phyloP scores from a whole-genome alignment of 352 stramenopile species.

The Globisporangium barbulae region DNA sequence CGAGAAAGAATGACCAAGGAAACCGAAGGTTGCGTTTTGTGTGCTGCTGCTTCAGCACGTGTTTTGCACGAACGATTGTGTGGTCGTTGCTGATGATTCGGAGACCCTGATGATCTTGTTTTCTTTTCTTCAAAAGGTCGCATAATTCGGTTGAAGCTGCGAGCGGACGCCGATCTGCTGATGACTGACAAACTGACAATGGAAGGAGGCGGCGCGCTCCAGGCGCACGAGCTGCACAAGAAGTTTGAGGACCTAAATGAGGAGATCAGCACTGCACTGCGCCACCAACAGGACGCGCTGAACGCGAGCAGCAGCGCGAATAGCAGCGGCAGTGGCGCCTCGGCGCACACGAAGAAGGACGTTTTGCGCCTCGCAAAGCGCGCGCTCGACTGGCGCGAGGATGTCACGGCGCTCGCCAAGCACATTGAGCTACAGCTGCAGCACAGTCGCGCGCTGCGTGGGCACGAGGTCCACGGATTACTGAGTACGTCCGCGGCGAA shows the following conservation, averaged over 20 bases:
- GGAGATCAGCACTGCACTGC: slow-evolving; percentile 51
- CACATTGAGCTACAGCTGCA: slow-evolving; percentile 75
- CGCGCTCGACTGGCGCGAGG: slow-evolving; percentile 65
- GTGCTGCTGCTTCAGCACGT: not conserved
- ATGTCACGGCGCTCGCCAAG: slow-evolving; percentile 65
- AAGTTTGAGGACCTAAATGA: slow-evolving; percentile 77
- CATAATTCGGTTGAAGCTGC: slow-evolving; percentile 5
- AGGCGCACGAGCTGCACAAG: slow-evolving; percentile 64
- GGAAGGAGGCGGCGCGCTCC: slow-evolving; percentile 37
- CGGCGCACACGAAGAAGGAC: slow-evolving; percentile 30
- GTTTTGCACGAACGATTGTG: not conserved
- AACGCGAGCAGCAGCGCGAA: slow-evolving; percentile 9
- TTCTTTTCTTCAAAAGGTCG: not conserved
- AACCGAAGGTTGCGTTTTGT: not conserved
- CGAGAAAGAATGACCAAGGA: not conserved
- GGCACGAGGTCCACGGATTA: slow-evolving; percentile 51
- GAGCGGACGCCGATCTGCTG: not conserved
- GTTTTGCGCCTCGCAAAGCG: slow-evolving; percentile 47
- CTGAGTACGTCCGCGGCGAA: slow-evolving; percentile 29
- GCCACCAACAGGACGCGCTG: slow-evolving; percentile 42
- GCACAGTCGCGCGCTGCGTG: slow-evolving; percentile 57
- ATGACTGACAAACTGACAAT: slow-evolving; percentile 18
- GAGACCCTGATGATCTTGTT: not conserved
- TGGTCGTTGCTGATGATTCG: not conserved
- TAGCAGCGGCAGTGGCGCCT: slow-evolving; percentile 12